Evolutionary conservation across 139 green algal species (phyloP), one percentile per base, ranked within the genome.

Genomic region (Edaphochlamys debaryana): DNA sequence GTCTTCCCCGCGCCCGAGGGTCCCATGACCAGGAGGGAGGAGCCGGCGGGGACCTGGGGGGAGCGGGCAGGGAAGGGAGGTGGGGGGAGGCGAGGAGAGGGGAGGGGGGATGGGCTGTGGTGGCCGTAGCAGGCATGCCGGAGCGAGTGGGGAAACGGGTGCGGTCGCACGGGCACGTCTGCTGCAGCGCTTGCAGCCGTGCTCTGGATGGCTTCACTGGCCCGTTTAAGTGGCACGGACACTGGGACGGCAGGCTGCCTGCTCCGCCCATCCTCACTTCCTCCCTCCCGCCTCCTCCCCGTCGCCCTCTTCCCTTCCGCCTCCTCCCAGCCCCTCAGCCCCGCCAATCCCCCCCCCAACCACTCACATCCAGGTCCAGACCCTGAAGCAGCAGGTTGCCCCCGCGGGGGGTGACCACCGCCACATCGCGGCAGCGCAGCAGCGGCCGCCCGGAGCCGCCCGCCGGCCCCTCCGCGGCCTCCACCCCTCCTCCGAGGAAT

Each of bases 1-100:
- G 97, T 99, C 90, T 99, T 99, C 68, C 97, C 97, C 6, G 92
- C 91, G 5, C 96, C 96, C 34, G 82, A 94, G 40, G 95, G 96
- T 0, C 97, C 97, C 91, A 98, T 97, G 48, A 99, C 91, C 38
- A 99, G 92, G 76, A 98, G 76, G 0, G 92, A 95, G 29, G 90
- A 54, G 19, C 92, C 89, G 4, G 52, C 5, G 1, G n/a, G 20
- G 3, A 98, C 91, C 79, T 92, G 69, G 36, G 90, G 58, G 25
- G 22, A 48, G 19, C 91, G 82, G 40, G n/a, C n/a, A n/a, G n/a
- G n/a, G n/a, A n/a, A n/a, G n/a, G n/a, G n/a, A n/a, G n/a, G n/a
- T n/a, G n/a, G 40, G 74, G 56, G 20, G 66, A 13, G 15, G 36
- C 36, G 66, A 4, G 69, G 6, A 34, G 67, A 22, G 34, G 66